Evolutionary conservation across 2,329 filamentous ascomycete genomes (phyloP), one percentile per base, ranked within the genome.

Genomic region (Truncatella angustata): DNA sequence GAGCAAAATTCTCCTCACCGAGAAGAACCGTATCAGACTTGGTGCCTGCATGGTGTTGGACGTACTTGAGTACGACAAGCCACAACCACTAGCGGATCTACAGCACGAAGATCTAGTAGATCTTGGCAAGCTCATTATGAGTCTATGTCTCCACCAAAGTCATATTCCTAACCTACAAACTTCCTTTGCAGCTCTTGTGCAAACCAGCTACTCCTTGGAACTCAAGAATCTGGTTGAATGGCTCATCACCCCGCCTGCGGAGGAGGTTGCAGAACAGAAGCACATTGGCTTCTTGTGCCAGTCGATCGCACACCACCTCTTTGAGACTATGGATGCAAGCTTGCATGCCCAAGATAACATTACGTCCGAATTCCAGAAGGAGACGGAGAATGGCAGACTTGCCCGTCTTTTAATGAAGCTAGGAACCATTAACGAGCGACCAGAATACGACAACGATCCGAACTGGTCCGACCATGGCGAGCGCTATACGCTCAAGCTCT

Each of bases 391-490:
- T 61, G 92, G 87, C 9, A 85, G 94, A 11, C 72, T 95, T 1
- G 87, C 91, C 24, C 88, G 94, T 14, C 76, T 96, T 53, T 78
- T 91, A 63, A 71, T 80, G 66, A 99, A 99, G 68, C 76, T 99
- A 37, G 90, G 90, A 55, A 81, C 89, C 53, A 85, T 99, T 66
- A 94, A 94, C 63, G 94, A 99, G 69, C 85, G 94, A 10, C 90
- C 88, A 1, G 93, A 97, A 64, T 87, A 88, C 56, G 88, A 90
- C 49, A 84, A 85, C 36, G 88, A 92, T 55, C 75, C 80, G 0
- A 78, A 82, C 45, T 99, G 94, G 93, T 90, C 91, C 4, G 93
- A 97, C 69, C 94, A 89, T 44, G 93, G 93, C 23, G 91, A 96
- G 63, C 84, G 92, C 24, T 97, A 96, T 68, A 88, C 90, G 66